Conservation (phyloP, 202 grass and related monocot species). For the Setaria italica region DNA sequence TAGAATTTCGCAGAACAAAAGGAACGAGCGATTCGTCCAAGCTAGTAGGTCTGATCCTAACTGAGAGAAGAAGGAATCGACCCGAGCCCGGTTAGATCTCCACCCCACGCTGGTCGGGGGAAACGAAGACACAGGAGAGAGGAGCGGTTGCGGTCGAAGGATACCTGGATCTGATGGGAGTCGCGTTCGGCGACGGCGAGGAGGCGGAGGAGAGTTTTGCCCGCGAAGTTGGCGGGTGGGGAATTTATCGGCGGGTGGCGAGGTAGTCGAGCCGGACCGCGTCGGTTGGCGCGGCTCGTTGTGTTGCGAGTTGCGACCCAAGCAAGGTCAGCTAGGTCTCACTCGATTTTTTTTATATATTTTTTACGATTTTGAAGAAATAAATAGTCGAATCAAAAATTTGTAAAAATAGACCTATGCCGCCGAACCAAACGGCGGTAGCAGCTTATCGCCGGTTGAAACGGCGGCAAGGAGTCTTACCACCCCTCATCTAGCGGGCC, state of each 20-base stretch:
- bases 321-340: too few species aligned
- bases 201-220: background rate
- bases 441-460: too few species aligned
- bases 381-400: too few species aligned
- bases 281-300: background rate
- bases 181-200: background rate
- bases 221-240: conserved; percentile 15
- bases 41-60: background rate
- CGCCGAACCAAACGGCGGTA: too few species aligned
- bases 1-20: background rate
- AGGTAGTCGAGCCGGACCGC: background rate
- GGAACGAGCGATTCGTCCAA: background rate
- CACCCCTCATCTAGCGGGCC: too few species aligned
- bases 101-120: background rate
- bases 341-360: too few species aligned
- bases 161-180: background rate
- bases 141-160: background rate
- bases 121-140: background rate
- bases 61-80: background rate
- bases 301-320: too few species aligned
- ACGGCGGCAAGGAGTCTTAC: too few species aligned
- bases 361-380: too few species aligned
- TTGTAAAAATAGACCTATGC: too few species aligned
- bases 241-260: background rate
- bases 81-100: background rate